A percentile compares a stretch with the other conserved stretches of the same genome.
These are phyloP conservation scores for Thielaviopsis euricoi DNA, from an alignment of 2,329 filamentous ascomycete genomes.

Conservation along the genomic window DNA sequence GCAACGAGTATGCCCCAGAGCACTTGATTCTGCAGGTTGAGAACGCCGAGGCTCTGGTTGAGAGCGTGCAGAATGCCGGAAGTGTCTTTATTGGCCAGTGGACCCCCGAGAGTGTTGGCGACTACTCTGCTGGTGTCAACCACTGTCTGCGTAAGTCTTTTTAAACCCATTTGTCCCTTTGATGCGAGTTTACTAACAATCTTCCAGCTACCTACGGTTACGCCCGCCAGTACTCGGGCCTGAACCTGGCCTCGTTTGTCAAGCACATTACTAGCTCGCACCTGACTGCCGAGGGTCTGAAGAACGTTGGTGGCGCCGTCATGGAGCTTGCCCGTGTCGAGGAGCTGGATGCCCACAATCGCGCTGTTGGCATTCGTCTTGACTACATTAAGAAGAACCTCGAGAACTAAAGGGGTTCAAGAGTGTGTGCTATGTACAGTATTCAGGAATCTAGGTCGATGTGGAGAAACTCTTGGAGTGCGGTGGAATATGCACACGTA, in stretches of 20 bases:
- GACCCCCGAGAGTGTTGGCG: constrained; percentile 95
- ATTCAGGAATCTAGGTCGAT: not conserved
- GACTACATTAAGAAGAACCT: constrained; percentile 25
- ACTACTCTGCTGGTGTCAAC: constrained; percentile 96
- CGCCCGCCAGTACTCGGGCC: constrained; percentile 94
- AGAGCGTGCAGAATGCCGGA: constrained; percentile 78
- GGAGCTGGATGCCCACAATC: constrained; percentile 81
- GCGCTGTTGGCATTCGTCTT: constrained; percentile 75
- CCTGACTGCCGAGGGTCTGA: constrained; percentile 68
- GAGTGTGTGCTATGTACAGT: not conserved
- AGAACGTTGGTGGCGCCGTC: constrained; percentile 73
- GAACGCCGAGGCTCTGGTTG: constrained; percentile 57
- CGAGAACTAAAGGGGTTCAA: not conserved
- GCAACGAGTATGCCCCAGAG: constrained; percentile 91
- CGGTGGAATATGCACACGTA: too few relatives aligned
- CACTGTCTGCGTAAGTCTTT: constrained; percentile 75
- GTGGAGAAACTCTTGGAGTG: not conserved
- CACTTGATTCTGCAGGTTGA: constrained; percentile 85
- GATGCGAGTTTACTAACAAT: constrained; percentile 13
- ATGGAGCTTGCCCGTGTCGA: constrained; percentile 94
- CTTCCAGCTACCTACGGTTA: constrained; percentile 81
- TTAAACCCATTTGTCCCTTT: not conserved
- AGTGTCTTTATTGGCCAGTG: constrained; percentile 91
- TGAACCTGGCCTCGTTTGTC: constrained; percentile 88
- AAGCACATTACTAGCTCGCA: constrained; percentile 97